Conservation (phyloP, 2,329 filamentous ascomycete genomes). For the Cyanodermella asteris region DNA sequence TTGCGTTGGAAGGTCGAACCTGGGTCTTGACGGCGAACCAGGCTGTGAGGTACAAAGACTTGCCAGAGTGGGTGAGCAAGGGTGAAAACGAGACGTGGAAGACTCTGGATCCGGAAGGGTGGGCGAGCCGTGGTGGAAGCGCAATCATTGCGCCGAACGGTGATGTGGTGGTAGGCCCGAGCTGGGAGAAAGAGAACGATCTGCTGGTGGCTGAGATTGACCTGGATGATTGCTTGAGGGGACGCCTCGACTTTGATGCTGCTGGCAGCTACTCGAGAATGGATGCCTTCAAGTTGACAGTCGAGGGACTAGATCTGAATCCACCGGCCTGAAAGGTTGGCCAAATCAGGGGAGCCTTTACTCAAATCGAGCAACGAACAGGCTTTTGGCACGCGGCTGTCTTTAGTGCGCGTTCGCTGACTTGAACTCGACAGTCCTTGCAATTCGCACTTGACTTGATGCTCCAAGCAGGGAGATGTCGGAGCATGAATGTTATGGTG, state of each 20-base stretch:
- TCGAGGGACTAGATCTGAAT: conserved; percentile 36
- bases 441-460: no score
- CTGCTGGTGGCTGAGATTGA: conserved; percentile 55
- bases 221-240: conserved; percentile 69
- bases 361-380: no score
- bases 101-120: conserved; percentile 3
- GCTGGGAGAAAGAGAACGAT: conserved; percentile 56
- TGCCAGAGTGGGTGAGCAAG: conserved; percentile 34
- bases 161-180: conserved; percentile 54
- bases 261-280: conserved; percentile 68
- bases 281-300: conserved; percentile 37
- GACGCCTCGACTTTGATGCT: conserved; percentile 61
- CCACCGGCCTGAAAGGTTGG: conserved; percentile 37
- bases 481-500: no score
- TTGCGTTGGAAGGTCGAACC: conserved; percentile 60
- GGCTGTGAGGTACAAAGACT: conserved; percentile 39
- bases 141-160: conserved; percentile 63
- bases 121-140: conserved; percentile 45
- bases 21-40: conserved; percentile 78
- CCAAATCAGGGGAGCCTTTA: no score
- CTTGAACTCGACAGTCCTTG: no score
- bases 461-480: no score
- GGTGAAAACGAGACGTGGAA: conserved; percentile 1
- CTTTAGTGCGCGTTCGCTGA: no score
- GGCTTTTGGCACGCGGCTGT: no score